Base-by-base conservation (phyloP, 208 protist species). In the Trypanosoma rangeli region DNA sequence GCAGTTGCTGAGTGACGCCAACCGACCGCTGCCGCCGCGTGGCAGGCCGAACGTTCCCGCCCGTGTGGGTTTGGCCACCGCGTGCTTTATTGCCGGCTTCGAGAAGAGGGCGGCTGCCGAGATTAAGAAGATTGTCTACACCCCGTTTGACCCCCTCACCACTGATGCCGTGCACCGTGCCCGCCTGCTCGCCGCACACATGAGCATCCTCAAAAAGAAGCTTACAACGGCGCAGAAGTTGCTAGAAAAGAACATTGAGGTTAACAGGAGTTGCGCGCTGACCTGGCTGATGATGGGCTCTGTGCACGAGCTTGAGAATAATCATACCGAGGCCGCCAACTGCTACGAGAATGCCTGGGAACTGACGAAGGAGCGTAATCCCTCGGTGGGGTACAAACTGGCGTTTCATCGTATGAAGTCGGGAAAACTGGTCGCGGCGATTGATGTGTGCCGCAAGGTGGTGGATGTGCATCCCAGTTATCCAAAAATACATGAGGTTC, bases 321-420 rank as follows among this genome's bases (percentile, higher is more conserved):
- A 89, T 54, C 93, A 97, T 76, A 71, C 66, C 42, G 92, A 98
- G 48, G 97, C 97, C 18, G 91, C 96, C 20, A 64, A 92, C 22
- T 91, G 93, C 80, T 99, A 98, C 70, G 85, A 97, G 52, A 90
- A 89, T 42, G 94, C 97, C 8, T 99, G 97, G 97, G 71, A 89
- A 52, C 77, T 97, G 49, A 62, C 91, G 57, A 85, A 91, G 71
- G 94, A 97, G 64, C 76, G 65, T 4, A 82, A 95, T 67, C 92
- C 93, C 15, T 75, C 65, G 1, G 79, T 98, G 29, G 97, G 97
- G n/a, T 98, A 94, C 88, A 98, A 98, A 63, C 85, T 99, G 9
- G 95, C 95, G 29, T 98, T 98, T 81, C 98, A 98, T 82, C 97
- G 95, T 70, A 85, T 99, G 63, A 98, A 98, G 77, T 94, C 93